phyloP scores from a whole-genome alignment of 164 flowering plant species.

The Cinnamomum chago region DNA sequence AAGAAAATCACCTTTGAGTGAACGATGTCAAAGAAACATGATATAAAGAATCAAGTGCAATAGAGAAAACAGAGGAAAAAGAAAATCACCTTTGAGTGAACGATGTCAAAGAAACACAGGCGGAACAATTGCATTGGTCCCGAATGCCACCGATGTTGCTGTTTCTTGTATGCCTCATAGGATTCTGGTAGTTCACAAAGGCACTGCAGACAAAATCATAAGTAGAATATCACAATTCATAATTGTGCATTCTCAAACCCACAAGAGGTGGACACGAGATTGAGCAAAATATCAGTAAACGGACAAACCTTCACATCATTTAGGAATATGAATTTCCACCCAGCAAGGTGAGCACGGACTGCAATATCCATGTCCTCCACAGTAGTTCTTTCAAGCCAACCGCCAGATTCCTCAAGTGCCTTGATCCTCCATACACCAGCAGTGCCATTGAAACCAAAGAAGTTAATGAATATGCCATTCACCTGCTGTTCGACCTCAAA shows the following conservation, averaged over 20 bases:
- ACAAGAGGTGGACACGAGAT: not conserved
- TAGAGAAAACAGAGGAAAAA: not conserved
- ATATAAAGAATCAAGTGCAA: not conserved
- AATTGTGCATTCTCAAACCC: not conserved
- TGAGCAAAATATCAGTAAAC: not conserved
- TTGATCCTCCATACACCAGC: conserved; percentile 99
- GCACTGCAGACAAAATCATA: conserved; percentile 41
- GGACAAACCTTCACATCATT: conserved; percentile 82
- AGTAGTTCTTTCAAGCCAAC: conserved; percentile 95
- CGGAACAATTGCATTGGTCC: conserved; percentile 98
- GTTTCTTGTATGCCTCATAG: conserved; percentile 92
- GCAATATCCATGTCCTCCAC: conserved; percentile 99
- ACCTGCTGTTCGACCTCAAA: conserved; percentile 98
- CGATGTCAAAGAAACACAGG: conserved; percentile 67
- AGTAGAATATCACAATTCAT: not conserved
- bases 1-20: conserved; percentile 55
- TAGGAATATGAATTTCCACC: conserved; percentile 91
- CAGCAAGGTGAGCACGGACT: conserved; percentile 91
- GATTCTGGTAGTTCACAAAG: conserved; percentile 97
- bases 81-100: conserved; percentile 59
- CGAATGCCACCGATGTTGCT: conserved; percentile 97
- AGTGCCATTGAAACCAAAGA: conserved; percentile 96
- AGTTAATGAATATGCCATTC: conserved; percentile 80
- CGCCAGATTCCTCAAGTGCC: conserved; percentile 93
- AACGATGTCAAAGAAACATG: conserved; percentile 64